Evolutionary conservation across 495 filamentous ascomycete genomes (phyloP), one percentile per base, ranked within the genome.

Genomic region (Neurospora sublineolata): DNA sequence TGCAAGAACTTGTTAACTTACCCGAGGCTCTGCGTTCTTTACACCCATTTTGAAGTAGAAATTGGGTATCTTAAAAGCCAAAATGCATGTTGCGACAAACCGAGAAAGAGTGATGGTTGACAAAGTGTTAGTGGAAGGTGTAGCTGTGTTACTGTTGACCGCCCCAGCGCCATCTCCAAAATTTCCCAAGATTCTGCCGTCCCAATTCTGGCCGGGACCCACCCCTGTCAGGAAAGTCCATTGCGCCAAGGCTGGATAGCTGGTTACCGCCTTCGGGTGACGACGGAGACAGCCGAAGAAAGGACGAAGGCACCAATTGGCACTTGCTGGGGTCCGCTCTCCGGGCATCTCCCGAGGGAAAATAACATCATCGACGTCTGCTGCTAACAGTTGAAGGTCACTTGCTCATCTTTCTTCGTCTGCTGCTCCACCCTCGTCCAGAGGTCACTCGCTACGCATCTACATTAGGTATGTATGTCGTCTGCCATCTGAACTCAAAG

Each of bases 121-220:
- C 52, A 7, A 60, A 64, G 52, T 64, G 52, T 64, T 64, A 64
- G 52, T 64, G 27, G 52, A 33, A 64, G 52, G 52, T 64, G 52
- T 64, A 18, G 52, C 52, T 33, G 52, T 64, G 52, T 64, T 64
- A 33, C 52, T 64, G 52, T 36, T 64, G 52, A 64, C 52, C 52
- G 52, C 52, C 46, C 52, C 52, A 64, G 27, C 52, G 14, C 52
- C 52, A 64, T 64, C 74, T 75, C 69, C 75, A 71, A 82, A 79
- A 79, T 76, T 74, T 73, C 75, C 72, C 69, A 67, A 14, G 76
- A 82, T 83, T 83, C 81, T 83, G 81, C 81, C 81, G 72, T 30
- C 39, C 37, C 69, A 70, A 68, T 60, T 69, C 37, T 64, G 52
- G 52, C 52, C 6, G 27, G 52, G 27, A 33, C 52, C 52, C 27